A percentile compares a stretch with the other conserved stretches of the same genome.
phyloP scores from a whole-genome alignment of 176 grass and related monocot species.

The Oryza longistaminata region DNA sequence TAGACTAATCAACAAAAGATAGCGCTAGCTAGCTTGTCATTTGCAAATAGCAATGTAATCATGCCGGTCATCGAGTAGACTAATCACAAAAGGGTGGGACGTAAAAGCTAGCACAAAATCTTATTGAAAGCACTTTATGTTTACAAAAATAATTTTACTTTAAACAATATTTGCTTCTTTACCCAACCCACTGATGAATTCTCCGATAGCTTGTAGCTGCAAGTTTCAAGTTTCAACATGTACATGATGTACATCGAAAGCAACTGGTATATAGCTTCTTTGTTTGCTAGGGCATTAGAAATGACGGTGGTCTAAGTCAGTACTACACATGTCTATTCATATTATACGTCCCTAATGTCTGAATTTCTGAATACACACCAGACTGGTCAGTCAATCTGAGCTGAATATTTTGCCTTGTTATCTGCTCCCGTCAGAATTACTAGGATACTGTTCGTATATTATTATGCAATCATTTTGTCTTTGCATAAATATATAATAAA shows the following conservation, averaged over 20 bases:
- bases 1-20: background rate
- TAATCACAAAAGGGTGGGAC: constrained; percentile 23
- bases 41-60: constrained; percentile 33
- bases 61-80: constrained; percentile 34
- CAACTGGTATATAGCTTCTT: constrained; percentile 11
- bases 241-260: constrained; percentile 43
- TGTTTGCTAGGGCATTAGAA: constrained; percentile 33
- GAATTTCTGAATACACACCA: background rate
- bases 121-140: constrained; percentile 45
- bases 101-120: constrained; percentile 28
- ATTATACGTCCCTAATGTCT: background rate
- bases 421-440: background rate
- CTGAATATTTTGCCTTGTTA: background rate
- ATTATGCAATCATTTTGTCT: background rate
- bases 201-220: constrained; percentile 5
- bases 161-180: constrained; percentile 41
- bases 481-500: background rate
- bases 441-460: background rate
- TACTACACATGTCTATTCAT: background rate
- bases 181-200: constrained; percentile 49
- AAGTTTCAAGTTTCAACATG: constrained; percentile 51
- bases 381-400: constrained; percentile 5
- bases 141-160: constrained; percentile 23
- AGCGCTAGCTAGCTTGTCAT: constrained; percentile 24
- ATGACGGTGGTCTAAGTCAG: constrained; percentile 24